Percentiles rank a stretch among this genome's conserved stretches.
These are phyloP conservation scores for Lentithecium fluviatile DNA, from an alignment of 495 filamentous ascomycete species.

Conservation along the genomic window DNA sequence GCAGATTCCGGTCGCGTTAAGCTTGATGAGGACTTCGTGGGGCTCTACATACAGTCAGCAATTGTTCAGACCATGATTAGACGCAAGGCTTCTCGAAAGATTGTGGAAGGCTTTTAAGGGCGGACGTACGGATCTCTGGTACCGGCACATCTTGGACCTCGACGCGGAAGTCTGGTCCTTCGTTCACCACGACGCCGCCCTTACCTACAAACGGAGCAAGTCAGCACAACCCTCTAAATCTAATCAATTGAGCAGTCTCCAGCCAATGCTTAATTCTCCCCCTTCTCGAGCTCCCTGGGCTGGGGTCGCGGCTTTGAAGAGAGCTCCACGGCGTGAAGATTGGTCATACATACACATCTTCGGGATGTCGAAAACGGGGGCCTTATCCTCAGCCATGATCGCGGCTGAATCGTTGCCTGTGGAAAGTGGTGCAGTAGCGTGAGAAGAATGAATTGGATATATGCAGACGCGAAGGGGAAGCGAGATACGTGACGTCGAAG, in stretches of 20 bases:
- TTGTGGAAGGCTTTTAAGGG: no score
- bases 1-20: conserved; percentile 46
- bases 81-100: no score
- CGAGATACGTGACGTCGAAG: no score
- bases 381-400: conserved; percentile 11
- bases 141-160: conserved; percentile 55
- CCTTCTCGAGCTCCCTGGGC: no score
- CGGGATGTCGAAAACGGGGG: conserved; percentile 46
- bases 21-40: conserved; percentile 44
- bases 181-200: conserved; percentile 55
- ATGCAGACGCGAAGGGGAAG: no score
- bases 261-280: no score
- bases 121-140: conserved; percentile 50
- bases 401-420: not conserved
- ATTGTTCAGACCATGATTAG: not conserved
- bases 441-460: no score
- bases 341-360: conserved; percentile 42
- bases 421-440: no score
- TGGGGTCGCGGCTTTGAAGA: no score
- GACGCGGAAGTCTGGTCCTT: conserved; percentile 54
- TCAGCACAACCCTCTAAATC: no score
- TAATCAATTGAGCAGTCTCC: no score
- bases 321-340: no score
- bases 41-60: conserved; percentile 31
- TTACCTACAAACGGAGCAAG: conserved; percentile 30